phyloP scores from a whole-genome alignment of 2,329 filamentous ascomycete species.

The Fusarium lateritium region DNA sequence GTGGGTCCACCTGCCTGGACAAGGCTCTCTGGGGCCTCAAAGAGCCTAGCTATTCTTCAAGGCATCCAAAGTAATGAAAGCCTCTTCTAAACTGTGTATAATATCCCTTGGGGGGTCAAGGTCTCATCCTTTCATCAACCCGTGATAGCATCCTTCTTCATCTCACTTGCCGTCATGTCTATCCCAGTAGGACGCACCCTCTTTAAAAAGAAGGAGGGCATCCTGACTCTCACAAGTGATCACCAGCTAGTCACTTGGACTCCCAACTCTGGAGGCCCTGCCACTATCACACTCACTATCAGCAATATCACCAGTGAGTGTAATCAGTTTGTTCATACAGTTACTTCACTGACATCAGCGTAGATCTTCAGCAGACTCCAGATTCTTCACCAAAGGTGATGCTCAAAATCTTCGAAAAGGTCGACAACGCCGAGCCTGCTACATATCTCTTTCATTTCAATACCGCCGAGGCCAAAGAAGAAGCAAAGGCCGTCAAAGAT shows the following conservation, averaged over 20 bases:
- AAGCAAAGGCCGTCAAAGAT: slow-evolving; percentile 90
- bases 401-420: slow-evolving; percentile 89
- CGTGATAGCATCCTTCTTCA: not conserved
- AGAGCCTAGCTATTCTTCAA: not conserved
- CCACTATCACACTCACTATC: slow-evolving; percentile 78
- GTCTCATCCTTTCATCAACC: not conserved
- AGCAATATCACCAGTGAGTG: slow-evolving; percentile 84
- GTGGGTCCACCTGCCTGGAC: slow-evolving; percentile 24
- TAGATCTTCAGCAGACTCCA: slow-evolving; percentile 95
- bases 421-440: slow-evolving; percentile 71
- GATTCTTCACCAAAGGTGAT: slow-evolving; percentile 91
- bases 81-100: slow-evolving; percentile 1
- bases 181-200: slow-evolving; percentile 76
- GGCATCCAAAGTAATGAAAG: not conserved
- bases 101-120: not conserved
- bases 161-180: slow-evolving; percentile 61
- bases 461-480: slow-evolving; percentile 80
- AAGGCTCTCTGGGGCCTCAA: slow-evolving; percentile 8
- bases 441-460: slow-evolving; percentile 93
- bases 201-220: slow-evolving; percentile 98
- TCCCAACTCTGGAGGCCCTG: slow-evolving; percentile 74
- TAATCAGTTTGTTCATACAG: not conserved
- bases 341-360: slow-evolving; percentile 10
- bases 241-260: slow-evolving; percentile 85
- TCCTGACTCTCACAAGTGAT: slow-evolving; percentile 81